These are phyloP conservation scores for Metschnikowia chrysomelidarum DNA, from an alignment of 805 yeast species.

Conservation along the genomic window DNA sequence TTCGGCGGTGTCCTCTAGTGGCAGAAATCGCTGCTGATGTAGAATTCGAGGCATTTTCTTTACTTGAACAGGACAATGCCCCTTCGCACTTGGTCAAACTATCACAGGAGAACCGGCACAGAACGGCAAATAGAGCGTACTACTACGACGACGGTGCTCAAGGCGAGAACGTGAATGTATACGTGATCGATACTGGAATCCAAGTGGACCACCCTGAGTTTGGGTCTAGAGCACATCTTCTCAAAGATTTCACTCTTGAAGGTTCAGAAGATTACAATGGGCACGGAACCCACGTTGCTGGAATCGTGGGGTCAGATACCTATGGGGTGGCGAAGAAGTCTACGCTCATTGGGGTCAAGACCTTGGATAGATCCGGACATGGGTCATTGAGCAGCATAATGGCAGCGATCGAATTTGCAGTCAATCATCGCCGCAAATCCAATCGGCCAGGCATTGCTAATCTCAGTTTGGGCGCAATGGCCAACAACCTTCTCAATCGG, in stretches of 20 bases:
- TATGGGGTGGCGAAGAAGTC: constrained; percentile 50
- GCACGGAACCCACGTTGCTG: constrained; percentile 60
- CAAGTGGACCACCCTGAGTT: constrained; percentile 14
- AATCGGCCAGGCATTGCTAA: constrained; percentile 61
- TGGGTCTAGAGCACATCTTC: constrained; percentile 13
- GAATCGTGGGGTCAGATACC: constrained; percentile 48
- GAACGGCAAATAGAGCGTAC: constrained; percentile 37
- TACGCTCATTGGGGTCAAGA: constrained; percentile 62
- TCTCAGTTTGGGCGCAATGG: constrained; percentile 74
- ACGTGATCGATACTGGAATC: constrained; percentile 20
- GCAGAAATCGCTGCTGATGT: constrained; percentile 70
- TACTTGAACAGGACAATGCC: constrained; percentile 39
- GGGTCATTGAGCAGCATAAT: constrained; percentile 69
- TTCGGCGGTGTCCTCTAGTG: constrained; percentile 59
- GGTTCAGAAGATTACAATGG: constrained; percentile 42
- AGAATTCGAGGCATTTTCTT: constrained; percentile 53
- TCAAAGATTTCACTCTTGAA: constrained; percentile 18
- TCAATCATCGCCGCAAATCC: constrained; percentile 47
- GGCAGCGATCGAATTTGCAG: constrained; percentile 65
- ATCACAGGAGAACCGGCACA: constrained; percentile 39
- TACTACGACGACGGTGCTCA: constrained; percentile 43
- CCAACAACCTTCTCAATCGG: constrained; percentile 61
- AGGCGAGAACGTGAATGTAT: constrained; percentile 39
- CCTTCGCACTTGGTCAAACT: constrained; percentile 70
- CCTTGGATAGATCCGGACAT: constrained; percentile 62